Evolutionary conservation across 352 stramenopile species (phyloP), one percentile per base, ranked within the genome.

Genomic region (Globisporangium solare): DNA sequence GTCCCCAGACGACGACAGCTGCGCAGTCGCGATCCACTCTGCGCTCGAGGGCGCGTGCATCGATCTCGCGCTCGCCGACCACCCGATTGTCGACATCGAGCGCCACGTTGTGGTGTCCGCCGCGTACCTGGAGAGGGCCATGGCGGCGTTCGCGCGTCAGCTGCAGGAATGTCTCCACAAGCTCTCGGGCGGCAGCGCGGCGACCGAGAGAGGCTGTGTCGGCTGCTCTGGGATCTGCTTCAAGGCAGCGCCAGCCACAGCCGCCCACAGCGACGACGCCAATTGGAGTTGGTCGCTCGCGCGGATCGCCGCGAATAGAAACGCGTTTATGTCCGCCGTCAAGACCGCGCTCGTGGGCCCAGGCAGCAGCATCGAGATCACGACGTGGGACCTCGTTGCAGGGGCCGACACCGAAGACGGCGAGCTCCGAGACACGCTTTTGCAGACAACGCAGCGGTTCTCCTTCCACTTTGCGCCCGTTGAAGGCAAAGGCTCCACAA

Each of bases 121-220:
- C 5, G 45, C 58, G 15, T 62, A 74, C 27, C 50, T 84, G 40
- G 76, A 86, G 54, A 68, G 60, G 13, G 58, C 67, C 21, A 83
- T 86, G 71, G 54, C 51, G 27, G 67, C 79, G 15, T 86, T 84
- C 50, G 76, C 71, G 10, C 65, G 74, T 11, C 76, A 81, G 27
- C 57, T 83, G 39, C 48, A 77, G 41, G 78, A 74, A 27, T 54
- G 56, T 54, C 56, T 86, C 41, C 63, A 79, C 17, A 69, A 83
- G 15, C 31, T 61, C 17, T 59, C 54, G 4, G 18, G 27, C 10
- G 27, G 10, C 39, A 43, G 39, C 12, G 39, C 10, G 39, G 18
- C 39, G 7, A 35, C 27, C 39, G 7, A 35, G 3, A 35, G 27
- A 35, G 27, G 31, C 14, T 18, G 18, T 18, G 40, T 76, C 39